Conservation (phyloP, 306 rosid species). For the Hippophae gyantsensis region DNA sequence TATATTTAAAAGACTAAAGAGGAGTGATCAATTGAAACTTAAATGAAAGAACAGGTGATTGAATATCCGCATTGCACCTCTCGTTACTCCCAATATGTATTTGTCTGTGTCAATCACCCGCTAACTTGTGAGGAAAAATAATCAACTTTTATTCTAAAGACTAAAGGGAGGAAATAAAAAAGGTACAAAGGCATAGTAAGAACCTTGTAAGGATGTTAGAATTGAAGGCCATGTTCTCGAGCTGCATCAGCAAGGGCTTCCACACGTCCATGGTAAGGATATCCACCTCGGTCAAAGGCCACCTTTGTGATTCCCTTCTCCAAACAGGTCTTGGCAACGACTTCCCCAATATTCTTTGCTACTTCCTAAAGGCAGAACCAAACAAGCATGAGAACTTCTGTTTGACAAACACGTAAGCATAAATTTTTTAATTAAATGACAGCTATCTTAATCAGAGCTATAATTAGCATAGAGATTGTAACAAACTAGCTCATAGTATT, state of each 20-base stretch:
- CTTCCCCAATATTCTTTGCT: constrained; percentile 85
- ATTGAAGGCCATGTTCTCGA: constrained; percentile 77
- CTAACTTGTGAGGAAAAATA: too few relatives aligned
- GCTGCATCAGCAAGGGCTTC: constrained; percentile 85
- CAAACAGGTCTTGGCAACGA: constrained; percentile 72
- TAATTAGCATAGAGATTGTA: neutral
- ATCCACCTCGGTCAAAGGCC: constrained; percentile 90
- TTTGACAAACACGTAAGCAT: neutral
- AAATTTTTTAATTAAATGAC: neutral
- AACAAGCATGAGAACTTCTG: constrained; percentile 11
- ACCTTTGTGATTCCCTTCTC: constrained; percentile 92
- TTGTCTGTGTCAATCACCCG: too few relatives aligned
- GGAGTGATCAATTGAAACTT: too few relatives aligned
- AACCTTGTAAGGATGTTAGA: constrained; percentile 25
- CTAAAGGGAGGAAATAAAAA: neutral
- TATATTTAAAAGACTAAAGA: too few relatives aligned
- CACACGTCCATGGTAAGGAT: constrained; percentile 91
- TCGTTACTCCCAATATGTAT: too few relatives aligned
- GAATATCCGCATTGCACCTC: too few relatives aligned
- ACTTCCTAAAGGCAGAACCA: constrained; percentile 53
- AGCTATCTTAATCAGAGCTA: neutral
- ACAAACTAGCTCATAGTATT: too few relatives aligned
- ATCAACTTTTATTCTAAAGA: too few relatives aligned
- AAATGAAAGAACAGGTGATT: too few relatives aligned
- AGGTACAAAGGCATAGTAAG: neutral